Conservation (phyloP, 2,329 filamentous ascomycete species). For the Alternaria atra region DNA sequence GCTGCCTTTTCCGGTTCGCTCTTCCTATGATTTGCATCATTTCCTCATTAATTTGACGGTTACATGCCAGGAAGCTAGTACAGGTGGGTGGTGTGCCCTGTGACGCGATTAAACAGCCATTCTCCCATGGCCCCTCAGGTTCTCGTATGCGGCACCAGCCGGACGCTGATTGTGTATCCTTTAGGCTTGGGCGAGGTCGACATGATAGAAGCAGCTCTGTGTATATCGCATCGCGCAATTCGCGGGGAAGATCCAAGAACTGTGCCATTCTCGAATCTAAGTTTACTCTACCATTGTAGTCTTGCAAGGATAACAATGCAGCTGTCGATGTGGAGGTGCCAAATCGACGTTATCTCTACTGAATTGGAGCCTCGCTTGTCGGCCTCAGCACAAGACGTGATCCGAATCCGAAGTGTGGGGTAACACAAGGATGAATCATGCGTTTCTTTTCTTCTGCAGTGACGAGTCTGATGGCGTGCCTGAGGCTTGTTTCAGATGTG, state of each 20-base stretch:
- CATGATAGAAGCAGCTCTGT: conserved; percentile 35
- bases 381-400: background rate
- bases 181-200: conserved; percentile 28
- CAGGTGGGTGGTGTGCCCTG: conserved; percentile 37
- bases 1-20: conserved; percentile 24
- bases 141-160: conserved; percentile 27
- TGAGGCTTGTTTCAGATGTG: conserved; percentile 11
- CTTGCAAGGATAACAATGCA: background rate
- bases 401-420: conserved; percentile 1
- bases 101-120: conserved; percentile 37
- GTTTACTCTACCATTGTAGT: background rate
- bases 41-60: conserved; percentile 42
- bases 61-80: conserved; percentile 41
- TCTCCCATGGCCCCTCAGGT: conserved; percentile 27
- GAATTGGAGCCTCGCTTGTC: conserved; percentile 1
- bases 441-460: background rate
- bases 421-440: background rate
- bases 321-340: background rate
- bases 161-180: conserved; percentile 29
- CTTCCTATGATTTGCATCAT: conserved; percentile 34
- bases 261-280: conserved; percentile 26
- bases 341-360: background rate
- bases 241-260: conserved; percentile 42
- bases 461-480: conserved; percentile 9
- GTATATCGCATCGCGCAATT: conserved; percentile 49